phyloP scores from a whole-genome alignment of 2,329 filamentous ascomycete species.

The Neofusicoccum ribis region DNA sequence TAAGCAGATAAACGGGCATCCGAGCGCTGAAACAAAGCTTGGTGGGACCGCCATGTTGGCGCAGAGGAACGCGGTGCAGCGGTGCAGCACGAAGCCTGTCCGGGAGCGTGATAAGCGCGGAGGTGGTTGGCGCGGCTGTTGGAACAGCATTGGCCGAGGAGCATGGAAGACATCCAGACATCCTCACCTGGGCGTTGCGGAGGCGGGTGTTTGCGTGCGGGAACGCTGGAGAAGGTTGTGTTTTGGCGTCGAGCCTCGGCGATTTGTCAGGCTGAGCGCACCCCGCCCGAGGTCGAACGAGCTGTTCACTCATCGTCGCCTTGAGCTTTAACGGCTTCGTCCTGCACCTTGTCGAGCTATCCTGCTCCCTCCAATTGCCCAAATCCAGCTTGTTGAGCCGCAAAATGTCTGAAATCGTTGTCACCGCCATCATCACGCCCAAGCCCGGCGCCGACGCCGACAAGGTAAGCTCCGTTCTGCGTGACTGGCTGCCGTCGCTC shows the following conservation, averaged over 20 bases:
- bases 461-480: constrained; percentile 26
- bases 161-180: not conserved
- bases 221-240: not conserved
- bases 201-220: not conserved
- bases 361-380: constrained; percentile 3
- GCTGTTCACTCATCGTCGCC: not conserved
- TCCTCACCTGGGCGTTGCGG: not conserved
- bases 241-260: not conserved
- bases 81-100: too few relatives aligned
- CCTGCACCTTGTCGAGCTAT: not conserved
- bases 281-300: not conserved
- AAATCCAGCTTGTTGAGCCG: constrained; percentile 9
- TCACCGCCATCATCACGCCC: constrained; percentile 34
- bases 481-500: not conserved
- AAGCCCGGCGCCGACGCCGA: constrained; percentile 33
- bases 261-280: not conserved
- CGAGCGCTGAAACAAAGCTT: not conserved
- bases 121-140: too few relatives aligned
- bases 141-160: not conserved
- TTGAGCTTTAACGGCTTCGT: not conserved
- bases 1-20: not conserved
- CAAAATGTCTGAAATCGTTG: constrained; percentile 25
- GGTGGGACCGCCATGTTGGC: too few relatives aligned
- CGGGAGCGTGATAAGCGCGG: too few relatives aligned
- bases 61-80: too few relatives aligned